phyloP scores from a whole-genome alignment of 2,329 filamentous ascomycete species.

The Septoria linicola region DNA sequence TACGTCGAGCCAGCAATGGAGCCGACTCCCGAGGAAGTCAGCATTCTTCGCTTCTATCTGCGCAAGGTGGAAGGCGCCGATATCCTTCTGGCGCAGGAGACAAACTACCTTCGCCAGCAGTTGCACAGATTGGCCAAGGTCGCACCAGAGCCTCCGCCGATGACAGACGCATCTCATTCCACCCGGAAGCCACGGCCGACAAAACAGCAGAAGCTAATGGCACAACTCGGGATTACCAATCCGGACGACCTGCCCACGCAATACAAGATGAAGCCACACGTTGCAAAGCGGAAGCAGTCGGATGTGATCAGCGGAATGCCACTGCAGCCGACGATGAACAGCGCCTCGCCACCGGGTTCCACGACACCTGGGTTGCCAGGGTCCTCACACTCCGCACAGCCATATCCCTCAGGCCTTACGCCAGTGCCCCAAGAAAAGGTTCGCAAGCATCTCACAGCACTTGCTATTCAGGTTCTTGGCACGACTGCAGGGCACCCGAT shows the following conservation, averaged over 20 bases:
- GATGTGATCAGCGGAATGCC: slow-evolving; percentile 28
- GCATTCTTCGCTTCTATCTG: slow-evolving; percentile 89
- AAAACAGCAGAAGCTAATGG: slow-evolving; percentile 93
- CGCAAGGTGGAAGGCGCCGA: slow-evolving; percentile 97
- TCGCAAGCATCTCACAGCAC: slow-evolving; percentile 32
- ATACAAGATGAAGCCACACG: slow-evolving; percentile 74
- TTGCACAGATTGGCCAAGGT: slow-evolving; percentile 93
- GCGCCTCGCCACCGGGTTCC: slow-evolving; percentile 30
- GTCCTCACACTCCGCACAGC: slow-evolving; percentile 22
- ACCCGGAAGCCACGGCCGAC: slow-evolving; percentile 94
- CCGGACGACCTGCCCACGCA: slow-evolving; percentile 86
- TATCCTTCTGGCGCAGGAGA: slow-evolving; percentile 85
- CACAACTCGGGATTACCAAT: slow-evolving; percentile 81
- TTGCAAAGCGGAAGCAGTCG: slow-evolving; percentile 63
- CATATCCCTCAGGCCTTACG: slow-evolving; percentile 20
- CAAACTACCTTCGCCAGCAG: slow-evolving; percentile 96
- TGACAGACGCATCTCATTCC: slow-evolving; percentile 82
- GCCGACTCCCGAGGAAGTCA: slow-evolving; percentile 79
- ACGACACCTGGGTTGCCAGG: slow-evolving; percentile 25
- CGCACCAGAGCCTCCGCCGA: slow-evolving; percentile 78
- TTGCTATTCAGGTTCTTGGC: slow-evolving; percentile 32
- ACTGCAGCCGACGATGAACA: slow-evolving; percentile 35
- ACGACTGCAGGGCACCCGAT: slow-evolving; percentile 28
- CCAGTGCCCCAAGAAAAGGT: slow-evolving; percentile 18
- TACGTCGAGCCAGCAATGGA: slow-evolving; percentile 76